Evolutionary conservation across 192 early-diverging fungal genomes (phyloP).

Genomic region (Linnemannia hyalina): DNA sequence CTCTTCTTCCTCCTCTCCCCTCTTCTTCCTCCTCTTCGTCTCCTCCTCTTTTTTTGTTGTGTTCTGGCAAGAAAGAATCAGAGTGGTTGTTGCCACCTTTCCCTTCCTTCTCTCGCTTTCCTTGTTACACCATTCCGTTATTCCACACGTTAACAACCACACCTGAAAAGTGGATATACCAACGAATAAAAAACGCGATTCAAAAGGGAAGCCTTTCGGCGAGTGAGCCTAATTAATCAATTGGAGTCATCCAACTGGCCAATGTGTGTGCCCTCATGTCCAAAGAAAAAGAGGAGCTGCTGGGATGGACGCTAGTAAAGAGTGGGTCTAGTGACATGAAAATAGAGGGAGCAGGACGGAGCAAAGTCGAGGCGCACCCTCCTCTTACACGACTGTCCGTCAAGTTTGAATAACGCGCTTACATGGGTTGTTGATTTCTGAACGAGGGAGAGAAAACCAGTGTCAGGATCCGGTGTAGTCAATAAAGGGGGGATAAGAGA

Average conservation of each 20-base stretch:
- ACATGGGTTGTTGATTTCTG: neutral
- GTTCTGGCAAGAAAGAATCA: neutral
- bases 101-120: neutral
- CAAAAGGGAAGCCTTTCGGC: neutral
- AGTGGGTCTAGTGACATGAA: neutral
- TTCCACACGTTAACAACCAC: neutral
- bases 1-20: neutral
- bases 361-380: too few species aligned
- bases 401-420: neutral
- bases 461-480: neutral
- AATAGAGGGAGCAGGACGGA: neutral
- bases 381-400: neutral
- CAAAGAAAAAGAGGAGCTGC: neutral
- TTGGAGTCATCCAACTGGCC: neutral
- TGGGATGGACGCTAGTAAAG: neutral
- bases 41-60: neutral
- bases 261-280: neutral
- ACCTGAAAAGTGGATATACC: neutral
- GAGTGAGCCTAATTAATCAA: neutral
- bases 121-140: neutral
- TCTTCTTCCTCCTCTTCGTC: neutral
- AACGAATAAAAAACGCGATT: neutral
- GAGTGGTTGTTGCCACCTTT: neutral
- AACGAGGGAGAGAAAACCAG: neutral
- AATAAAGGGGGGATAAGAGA: neutral